Percentiles rank a stretch among this genome's conserved stretches.
Evolutionary conservation across 2,329 filamentous ascomycete species (phyloP).

Genomic region (Pestalotiopsis fici): DNA sequence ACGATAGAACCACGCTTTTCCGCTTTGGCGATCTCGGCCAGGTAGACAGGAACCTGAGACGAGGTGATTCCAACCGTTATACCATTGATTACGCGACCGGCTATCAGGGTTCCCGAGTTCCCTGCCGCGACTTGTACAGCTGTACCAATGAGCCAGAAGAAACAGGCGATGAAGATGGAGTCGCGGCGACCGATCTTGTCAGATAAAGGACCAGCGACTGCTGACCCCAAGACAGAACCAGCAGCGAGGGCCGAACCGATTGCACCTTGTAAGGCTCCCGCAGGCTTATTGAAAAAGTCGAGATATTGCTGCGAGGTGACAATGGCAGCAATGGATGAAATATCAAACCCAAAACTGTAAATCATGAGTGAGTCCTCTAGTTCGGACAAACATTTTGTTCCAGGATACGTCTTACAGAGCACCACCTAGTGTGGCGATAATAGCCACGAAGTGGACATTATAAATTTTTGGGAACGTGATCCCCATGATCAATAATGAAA

Average conservation of each 20-base stretch:
- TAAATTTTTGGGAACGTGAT: constrained; percentile 47
- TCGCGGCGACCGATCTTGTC: constrained; percentile 49
- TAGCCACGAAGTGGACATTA: constrained; percentile 54
- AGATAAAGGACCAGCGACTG: constrained; percentile 48
- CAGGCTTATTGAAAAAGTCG: constrained; percentile 51
- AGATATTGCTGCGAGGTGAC: constrained; percentile 53
- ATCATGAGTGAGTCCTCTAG: background rate
- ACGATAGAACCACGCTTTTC: constrained; percentile 64
- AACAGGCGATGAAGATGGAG: constrained; percentile 43
- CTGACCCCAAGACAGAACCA: constrained; percentile 51
- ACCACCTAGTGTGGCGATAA: constrained; percentile 52
- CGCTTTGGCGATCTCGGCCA: constrained; percentile 65
- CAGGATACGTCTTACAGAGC: constrained; percentile 36
- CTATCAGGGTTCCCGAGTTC: constrained; percentile 56
- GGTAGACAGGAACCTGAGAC: constrained; percentile 68
- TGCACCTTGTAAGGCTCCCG: constrained; percentile 47
- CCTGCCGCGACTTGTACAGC: constrained; percentile 60
- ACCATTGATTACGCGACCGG: constrained; percentile 62
- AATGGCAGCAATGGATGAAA: constrained; percentile 59
- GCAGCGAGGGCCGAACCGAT: constrained; percentile 54
- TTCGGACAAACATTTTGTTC: background rate
- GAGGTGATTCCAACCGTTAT: constrained; percentile 67
- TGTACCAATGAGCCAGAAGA: constrained; percentile 58
- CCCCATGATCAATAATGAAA: background rate
- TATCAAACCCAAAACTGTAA: constrained; percentile 56